Percentiles rank a stretch among this genome's conserved stretches.
phyloP scores from a whole-genome alignment of 768 basidiomycete species.

The Pleurotus tuber-regium region DNA sequence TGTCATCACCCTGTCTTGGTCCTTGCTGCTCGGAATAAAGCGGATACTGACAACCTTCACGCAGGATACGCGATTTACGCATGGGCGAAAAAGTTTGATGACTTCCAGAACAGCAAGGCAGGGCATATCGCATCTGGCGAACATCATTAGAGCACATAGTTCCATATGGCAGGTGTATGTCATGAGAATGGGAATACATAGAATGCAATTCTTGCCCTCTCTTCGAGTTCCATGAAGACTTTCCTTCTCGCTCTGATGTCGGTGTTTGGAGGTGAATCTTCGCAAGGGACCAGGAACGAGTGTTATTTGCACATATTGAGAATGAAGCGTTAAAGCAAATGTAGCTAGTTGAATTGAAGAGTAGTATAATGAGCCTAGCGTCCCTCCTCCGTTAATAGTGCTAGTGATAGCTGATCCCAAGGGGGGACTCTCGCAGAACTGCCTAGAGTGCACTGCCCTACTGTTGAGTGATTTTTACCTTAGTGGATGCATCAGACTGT shows the following conservation, averaged over 20 bases:
- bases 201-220: too few relatives aligned
- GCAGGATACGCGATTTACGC: conserved; percentile 76
- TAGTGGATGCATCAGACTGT: not conserved
- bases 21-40: conserved; percentile 1
- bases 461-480: not conserved
- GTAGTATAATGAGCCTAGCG: not conserved
- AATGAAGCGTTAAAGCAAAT: not conserved
- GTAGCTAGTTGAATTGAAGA: not conserved
- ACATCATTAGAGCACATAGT: conserved; percentile 32
- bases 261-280: too few relatives aligned
- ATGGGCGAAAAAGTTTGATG: conserved; percentile 72
- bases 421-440: too few relatives aligned
- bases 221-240: too few relatives aligned
- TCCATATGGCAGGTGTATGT: too few relatives aligned
- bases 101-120: conserved; percentile 77
- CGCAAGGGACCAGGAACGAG: conserved; percentile 1
- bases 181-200: too few relatives aligned
- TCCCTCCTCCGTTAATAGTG: too few relatives aligned
- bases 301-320: too few relatives aligned
- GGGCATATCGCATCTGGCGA: conserved; percentile 56
- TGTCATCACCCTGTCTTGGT: not conserved
- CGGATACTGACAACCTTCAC: too few relatives aligned
- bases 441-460: not conserved
- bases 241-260: too few relatives aligned
- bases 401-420: too few relatives aligned